Evolutionary conservation across 2,329 filamentous ascomycete species (phyloP), one percentile per base, ranked within the genome.

Genomic region (Alternaria arbusti): DNA sequence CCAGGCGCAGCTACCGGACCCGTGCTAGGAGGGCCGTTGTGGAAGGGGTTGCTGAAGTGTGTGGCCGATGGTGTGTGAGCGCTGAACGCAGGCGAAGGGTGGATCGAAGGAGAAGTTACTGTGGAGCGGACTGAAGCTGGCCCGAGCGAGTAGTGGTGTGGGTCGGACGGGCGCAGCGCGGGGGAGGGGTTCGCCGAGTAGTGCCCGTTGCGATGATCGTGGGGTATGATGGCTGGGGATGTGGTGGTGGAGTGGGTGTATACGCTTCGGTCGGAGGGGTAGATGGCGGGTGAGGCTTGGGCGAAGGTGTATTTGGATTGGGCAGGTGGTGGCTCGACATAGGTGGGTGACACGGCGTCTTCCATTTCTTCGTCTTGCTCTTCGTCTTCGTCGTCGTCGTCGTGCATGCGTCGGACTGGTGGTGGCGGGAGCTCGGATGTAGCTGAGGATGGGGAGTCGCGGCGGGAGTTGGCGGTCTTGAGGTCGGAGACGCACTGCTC

Each of bases 401-500:
- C 72, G 49, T 57, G 54, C 36, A 49, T 12, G 15, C 58, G 68
- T 46, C 57, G 58, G 11, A 66, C 22, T 32, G 67, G 71, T 11
- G 74, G 70, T 54, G 66, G 65, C 22, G 70, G 56, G 57, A 63
- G 73, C 17, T 75, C 69, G n/a, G 76, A 77, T 28, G 68, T 64
- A 9, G 47, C 51, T 8, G 74, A 73, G 3, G 70, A 72, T 7
- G 75, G 70, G 8, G 76, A 75, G 26, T 68, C 69, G 23, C 67
- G 73, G 22, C 69, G 75, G 36, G 74, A 67, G 13, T 72, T 69
- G 57, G 76, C 77, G 17, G 65, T 65, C 78, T 97, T 94, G 59
- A 98, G 85, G 74, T 95, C 91, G 30, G 86, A 80, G 40, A 97
- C 89, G 74, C 95, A 98, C 76, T 93, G 90, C 78, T 98, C 92